Evolutionary conservation across 352 stramenopile species (phyloP).

Genomic region (Phytophthora palmivora): DNA sequence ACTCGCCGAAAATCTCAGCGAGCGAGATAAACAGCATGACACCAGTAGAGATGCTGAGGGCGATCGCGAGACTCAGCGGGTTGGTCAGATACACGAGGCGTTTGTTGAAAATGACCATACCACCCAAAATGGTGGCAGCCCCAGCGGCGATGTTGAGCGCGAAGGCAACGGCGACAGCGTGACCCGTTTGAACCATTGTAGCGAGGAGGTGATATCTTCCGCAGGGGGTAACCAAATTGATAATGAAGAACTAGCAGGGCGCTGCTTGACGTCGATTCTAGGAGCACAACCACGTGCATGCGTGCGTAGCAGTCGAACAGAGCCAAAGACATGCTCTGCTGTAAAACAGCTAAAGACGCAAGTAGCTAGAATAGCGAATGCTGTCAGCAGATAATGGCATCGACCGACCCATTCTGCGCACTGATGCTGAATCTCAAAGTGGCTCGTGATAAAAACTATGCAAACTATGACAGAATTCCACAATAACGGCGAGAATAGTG

Average conservation of each 20-base stretch:
- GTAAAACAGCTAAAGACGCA: constrained; percentile 7
- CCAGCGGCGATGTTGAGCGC: constrained; percentile 11
- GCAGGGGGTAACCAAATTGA: constrained; percentile 7
- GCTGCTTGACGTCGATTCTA: neutral
- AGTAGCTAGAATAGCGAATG: constrained; percentile 13
- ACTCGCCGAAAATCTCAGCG: constrained; percentile 62
- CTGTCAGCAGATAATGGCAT: neutral
- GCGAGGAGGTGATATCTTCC: neutral
- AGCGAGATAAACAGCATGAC: constrained; percentile 81
- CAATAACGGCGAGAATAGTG: neutral
- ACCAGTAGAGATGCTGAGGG: constrained; percentile 56
- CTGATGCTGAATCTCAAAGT: too few species aligned
- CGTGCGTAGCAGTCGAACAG: constrained; percentile 1
- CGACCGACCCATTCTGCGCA: constrained; percentile 8
- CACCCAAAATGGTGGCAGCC: constrained; percentile 54
- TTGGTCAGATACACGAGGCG: constrained; percentile 55
- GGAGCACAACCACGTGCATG: neutral
- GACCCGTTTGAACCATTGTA: constrained; percentile 47
- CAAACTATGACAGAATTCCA: constrained; percentile 7
- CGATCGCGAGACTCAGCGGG: constrained; percentile 47
- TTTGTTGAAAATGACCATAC: constrained; percentile 57
- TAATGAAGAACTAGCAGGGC: constrained; percentile 14
- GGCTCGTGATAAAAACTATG: neutral
- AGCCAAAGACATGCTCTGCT: constrained; percentile 18
- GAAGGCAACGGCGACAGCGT: constrained; percentile 23